These are phyloP conservation scores for Leptosphaerulina australis DNA, from an alignment of 2,329 filamentous ascomycete species.

Conservation along the genomic window DNA sequence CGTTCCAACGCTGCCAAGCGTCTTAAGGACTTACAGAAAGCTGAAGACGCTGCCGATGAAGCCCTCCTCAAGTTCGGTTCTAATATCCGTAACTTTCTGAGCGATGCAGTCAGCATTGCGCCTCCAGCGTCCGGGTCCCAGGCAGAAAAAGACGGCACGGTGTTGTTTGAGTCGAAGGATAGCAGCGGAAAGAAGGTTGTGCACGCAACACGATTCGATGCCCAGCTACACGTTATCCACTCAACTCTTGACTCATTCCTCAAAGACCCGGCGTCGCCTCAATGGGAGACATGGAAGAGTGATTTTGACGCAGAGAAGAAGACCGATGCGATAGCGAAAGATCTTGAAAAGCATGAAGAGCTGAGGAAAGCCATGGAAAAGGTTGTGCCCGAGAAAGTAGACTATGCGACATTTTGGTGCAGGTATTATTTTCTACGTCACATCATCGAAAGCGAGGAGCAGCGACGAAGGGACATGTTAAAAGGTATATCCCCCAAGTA, in stretches of 20 bases:
- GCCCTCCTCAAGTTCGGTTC: slow-evolving; percentile 89
- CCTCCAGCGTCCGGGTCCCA: slow-evolving; percentile 64
- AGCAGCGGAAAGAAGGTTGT: slow-evolving; percentile 88
- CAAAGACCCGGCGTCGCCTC: slow-evolving; percentile 75
- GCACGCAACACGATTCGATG: slow-evolving; percentile 91
- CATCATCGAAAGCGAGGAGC: slow-evolving; percentile 91
- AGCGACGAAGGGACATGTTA: slow-evolving; percentile 82
- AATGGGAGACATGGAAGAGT: slow-evolving; percentile 75
- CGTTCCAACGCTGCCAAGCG: slow-evolving; percentile 78
- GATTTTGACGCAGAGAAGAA: slow-evolving; percentile 81
- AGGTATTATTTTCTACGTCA: slow-evolving; percentile 94
- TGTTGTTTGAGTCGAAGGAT: slow-evolving; percentile 94
- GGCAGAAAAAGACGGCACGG: slow-evolving; percentile 56
- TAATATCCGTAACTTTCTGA: slow-evolving; percentile 86
- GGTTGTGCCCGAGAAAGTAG: slow-evolving; percentile 89
- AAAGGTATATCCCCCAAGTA: slow-evolving; percentile 68
- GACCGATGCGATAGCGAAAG: slow-evolving; percentile 80
- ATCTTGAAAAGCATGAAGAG: slow-evolving; percentile 86
- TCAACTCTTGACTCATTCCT: slow-evolving; percentile 79
- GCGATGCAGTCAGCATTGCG: slow-evolving; percentile 86
- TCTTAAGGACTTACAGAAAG: slow-evolving; percentile 85
- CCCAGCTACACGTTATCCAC: slow-evolving; percentile 94
- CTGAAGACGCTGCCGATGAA: slow-evolving; percentile 95
- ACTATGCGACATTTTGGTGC: slow-evolving; percentile 89
- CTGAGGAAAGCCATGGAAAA: slow-evolving; percentile 90